Base-by-base conservation (phyloP, 495 filamentous ascomycete genomes). In the Tuber borchii region DNA sequence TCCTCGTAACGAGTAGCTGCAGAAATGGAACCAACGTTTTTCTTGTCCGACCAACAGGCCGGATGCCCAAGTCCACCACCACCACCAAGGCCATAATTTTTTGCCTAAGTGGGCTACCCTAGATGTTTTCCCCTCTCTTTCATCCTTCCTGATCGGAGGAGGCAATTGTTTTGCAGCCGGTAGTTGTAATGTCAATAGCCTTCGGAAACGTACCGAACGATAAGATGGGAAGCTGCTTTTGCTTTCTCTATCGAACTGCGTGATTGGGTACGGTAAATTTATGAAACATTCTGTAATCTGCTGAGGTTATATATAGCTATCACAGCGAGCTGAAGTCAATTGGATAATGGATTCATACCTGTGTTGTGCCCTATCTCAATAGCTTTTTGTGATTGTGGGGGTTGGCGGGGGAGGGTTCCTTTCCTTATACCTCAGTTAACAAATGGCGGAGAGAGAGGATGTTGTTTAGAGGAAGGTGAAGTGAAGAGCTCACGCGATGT, bases 1-100 rank as follows among this genome's bases (percentile, higher is more conserved):
- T 78, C 45, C 56, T 75, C 37, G 69, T 72, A 74, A 75, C 69
- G 77, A 48, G 56, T n/a, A 16, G 40, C n/a, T 26, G 56, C 37
- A 45, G 51, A 45, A 74, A 65, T 42, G 68, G 48, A 72, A 72
- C 51, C 74, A 68, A 72, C 70, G 48, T 73, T 78, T 39, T 72
- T 75, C 70, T 51, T 76, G 74, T 77, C 76, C 34, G 40, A 76
- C 45, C 73, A 77, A 71, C 76, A 51, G 56, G 43, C 22, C 42
- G 39, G 69, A 72, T 75, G 71, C 70, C 72, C 45, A 68, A 74
- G 43, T 61, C 31, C 43, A 40, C 39, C 42, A 34, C 39, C 42
- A 34, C 71, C 44, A 69, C n/a, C 34, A 26, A 8, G 56, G 22
- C 42, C 43, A 71, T 75, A 70, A 51, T 61, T 71, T 46, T 68